phyloP scores from a whole-genome alignment of 2,329 filamentous ascomycete genomes.

The Colletotrichum sp. region DNA sequence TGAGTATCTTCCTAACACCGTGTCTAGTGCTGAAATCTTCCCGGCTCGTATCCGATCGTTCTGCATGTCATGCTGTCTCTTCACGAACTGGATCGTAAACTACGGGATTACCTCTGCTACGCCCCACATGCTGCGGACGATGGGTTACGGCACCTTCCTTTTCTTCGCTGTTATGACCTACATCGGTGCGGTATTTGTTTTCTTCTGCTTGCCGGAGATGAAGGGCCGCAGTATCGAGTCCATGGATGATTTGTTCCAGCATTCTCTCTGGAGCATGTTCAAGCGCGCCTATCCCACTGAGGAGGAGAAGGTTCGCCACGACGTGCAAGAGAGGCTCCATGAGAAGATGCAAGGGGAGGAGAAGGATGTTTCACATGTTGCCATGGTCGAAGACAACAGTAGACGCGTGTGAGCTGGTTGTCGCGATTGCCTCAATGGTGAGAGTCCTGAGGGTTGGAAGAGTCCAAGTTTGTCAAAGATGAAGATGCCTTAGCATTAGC shows the following conservation, averaged over 20 bases:
- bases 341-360: not conserved
- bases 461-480: not conserved
- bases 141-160: slow-evolving; percentile 20
- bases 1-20: fast-evolving
- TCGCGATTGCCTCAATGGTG: not conserved
- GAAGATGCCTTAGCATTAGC: not conserved
- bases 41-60: slow-evolving; percentile 32
- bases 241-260: slow-evolving; percentile 52
- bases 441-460: not conserved
- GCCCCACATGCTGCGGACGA: slow-evolving; percentile 24
- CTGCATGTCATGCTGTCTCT: slow-evolving; percentile 27
- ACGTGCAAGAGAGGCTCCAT: not conserved
- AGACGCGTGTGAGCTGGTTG: not conserved
- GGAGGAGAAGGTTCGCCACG: slow-evolving; percentile 8
- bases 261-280: slow-evolving; percentile 45
- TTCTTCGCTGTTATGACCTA: slow-evolving; percentile 17
- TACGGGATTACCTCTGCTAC: slow-evolving; percentile 34
- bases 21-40: slow-evolving; percentile 31
- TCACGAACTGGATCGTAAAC: slow-evolving; percentile 35
- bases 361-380: not conserved
- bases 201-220: slow-evolving; percentile 54
- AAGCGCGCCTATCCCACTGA: slow-evolving; percentile 58
- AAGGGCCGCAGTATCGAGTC: slow-evolving; percentile 55
- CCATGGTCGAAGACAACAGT: not conserved
- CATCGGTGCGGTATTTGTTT: slow-evolving; percentile 39